Conservation (phyloP, 495 filamentous ascomycete species). For the Astrothelium subdiscretum region DNA sequence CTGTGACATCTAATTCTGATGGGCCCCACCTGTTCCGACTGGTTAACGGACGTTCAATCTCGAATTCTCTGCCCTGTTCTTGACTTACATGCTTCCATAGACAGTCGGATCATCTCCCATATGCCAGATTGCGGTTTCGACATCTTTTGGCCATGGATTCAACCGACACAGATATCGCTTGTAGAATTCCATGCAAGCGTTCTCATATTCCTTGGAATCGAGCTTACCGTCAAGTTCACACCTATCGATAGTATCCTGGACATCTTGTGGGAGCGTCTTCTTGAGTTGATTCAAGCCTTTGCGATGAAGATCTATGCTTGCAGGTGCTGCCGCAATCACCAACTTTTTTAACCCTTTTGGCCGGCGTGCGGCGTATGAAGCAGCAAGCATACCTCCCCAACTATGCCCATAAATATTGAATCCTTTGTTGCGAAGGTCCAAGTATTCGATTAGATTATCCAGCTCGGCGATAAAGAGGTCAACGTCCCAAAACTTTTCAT, state of each 20-base stretch:
- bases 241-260: constrained; percentile 27
- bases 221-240: constrained; percentile 22
- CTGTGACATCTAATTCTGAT: neutral
- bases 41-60: neutral
- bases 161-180: constrained; percentile 30
- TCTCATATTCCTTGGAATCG: constrained; percentile 32
- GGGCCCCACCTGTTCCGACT: neutral
- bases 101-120: neutral
- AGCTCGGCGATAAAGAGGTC: constrained; percentile 38
- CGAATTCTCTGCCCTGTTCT: neutral
- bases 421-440: constrained; percentile 11
- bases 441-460: constrained; percentile 33
- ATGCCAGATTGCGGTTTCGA: neutral
- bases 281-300: constrained; percentile 19
- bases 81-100: neutral
- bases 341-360: constrained; percentile 31
- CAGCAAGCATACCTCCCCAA: constrained; percentile 39
- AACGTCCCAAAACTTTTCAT: constrained; percentile 34
- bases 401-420: constrained; percentile 35
- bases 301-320: constrained; percentile 23
- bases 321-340: constrained; percentile 29
- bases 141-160: constrained; percentile 23
- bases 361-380: constrained; percentile 23
- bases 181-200: constrained; percentile 29
- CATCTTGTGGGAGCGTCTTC: constrained; percentile 27